Conservation (phyloP, 495 filamentous ascomycete species). For the Aspergillus nanangensis region DNA sequence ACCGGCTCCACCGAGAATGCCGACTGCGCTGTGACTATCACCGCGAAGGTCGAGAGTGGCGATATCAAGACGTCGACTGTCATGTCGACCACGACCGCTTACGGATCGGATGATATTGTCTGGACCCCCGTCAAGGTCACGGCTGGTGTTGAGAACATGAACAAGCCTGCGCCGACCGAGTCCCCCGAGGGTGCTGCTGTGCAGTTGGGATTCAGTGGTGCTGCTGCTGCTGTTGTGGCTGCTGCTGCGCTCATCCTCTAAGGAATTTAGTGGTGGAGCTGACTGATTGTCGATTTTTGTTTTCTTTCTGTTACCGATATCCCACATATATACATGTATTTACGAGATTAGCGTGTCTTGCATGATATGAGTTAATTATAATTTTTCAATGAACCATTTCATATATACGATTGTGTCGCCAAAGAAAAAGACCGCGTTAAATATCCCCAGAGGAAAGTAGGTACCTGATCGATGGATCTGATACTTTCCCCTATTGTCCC, state of each 20-base stretch:
- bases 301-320: too few species aligned
- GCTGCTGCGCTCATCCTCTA: conserved; percentile 1
- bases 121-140: conserved; percentile 25
- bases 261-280: too few species aligned
- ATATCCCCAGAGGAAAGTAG: too few species aligned
- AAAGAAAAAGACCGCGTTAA: too few species aligned
- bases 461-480: background rate
- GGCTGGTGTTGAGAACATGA: conserved; percentile 24
- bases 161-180: conserved; percentile 2
- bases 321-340: too few species aligned
- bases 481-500: background rate
- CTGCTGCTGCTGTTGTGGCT: conserved; percentile 9
- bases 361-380: too few species aligned
- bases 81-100: conserved; percentile 1
- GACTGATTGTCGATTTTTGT: too few species aligned
- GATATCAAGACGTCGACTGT: background rate
- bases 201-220: background rate
- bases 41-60: background rate
- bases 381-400: too few species aligned
- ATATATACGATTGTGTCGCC: too few species aligned
- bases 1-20: conserved; percentile 10
- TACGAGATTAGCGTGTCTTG: too few species aligned
- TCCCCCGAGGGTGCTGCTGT: conserved; percentile 1
- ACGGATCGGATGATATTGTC: conserved; percentile 1
- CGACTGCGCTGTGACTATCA: conserved; percentile 7